Conservation (phyloP, 208 protist genomes). For the Crithidia brevicula region DNA sequence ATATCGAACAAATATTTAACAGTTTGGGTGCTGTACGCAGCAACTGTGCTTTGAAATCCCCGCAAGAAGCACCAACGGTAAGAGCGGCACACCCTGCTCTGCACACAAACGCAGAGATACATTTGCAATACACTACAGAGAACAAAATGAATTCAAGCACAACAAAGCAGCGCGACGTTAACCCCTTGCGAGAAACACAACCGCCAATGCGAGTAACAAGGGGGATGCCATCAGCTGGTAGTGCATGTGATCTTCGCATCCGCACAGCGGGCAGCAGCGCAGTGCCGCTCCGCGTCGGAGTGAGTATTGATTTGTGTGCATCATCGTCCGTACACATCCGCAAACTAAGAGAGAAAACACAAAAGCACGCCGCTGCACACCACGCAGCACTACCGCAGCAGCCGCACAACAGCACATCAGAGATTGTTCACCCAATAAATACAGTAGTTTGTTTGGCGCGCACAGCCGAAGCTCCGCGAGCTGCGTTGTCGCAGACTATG, state of each 20-base stretch:
- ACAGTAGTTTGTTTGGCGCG: slow-evolving; percentile 25
- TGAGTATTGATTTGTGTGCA: slow-evolving; percentile 61
- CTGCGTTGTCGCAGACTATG: slow-evolving; percentile 32
- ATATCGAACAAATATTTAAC: too few relatives aligned
- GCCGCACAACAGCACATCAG: slow-evolving; percentile 22
- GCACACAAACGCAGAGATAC: too few relatives aligned
- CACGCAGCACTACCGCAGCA: not conserved
- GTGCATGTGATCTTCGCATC: slow-evolving; percentile 65
- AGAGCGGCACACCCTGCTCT: too few relatives aligned
- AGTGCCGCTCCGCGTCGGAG: slow-evolving; percentile 35
- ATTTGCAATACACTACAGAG: too few relatives aligned
- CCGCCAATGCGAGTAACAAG: too few relatives aligned
- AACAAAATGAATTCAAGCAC: too few relatives aligned
- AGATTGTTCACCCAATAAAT: slow-evolving; percentile 45
- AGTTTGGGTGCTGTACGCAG: too few relatives aligned
- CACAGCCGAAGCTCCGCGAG: slow-evolving; percentile 22
- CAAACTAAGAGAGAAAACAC: not conserved
- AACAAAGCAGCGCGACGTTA: too few relatives aligned
- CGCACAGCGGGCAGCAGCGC: slow-evolving; percentile 33
- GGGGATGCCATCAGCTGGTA: slow-evolving; percentile 56
- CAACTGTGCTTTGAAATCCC: too few relatives aligned
- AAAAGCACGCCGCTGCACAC: not conserved
- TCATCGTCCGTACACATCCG: slow-evolving; percentile 23
- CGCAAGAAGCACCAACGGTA: too few relatives aligned
- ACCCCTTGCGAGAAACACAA: too few relatives aligned